These are phyloP conservation scores for Chiua virens DNA, from an alignment of 768 basidiomycete species.

Conservation along the genomic window DNA sequence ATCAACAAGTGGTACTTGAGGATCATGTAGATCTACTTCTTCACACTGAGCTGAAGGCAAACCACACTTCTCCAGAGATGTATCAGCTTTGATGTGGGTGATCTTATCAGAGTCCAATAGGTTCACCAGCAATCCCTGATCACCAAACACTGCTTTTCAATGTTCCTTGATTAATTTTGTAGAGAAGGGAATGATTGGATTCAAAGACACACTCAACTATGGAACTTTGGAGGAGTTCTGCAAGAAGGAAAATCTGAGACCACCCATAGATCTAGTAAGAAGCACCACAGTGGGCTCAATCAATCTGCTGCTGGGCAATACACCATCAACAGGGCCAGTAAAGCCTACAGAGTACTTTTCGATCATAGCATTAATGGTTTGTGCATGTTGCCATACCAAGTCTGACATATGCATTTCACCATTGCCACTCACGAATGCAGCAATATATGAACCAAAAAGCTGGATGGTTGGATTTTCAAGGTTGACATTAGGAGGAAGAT, in stretches of 20 bases:
- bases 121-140: conserved; percentile 33
- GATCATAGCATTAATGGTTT: conserved; percentile 36
- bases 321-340: conserved; percentile 10
- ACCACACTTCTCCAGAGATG: conserved; percentile 31
- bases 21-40: neutral
- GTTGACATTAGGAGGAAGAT: conserved; percentile 32
- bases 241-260: conserved; percentile 39
- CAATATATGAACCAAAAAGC: neutral
- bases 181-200: conserved; percentile 29
- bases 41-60: conserved; percentile 22
- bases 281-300: neutral
- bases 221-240: conserved; percentile 25
- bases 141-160: conserved; percentile 35
- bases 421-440: conserved; percentile 3
- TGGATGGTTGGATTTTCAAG: conserved; percentile 39
- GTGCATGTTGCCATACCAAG: neutral
- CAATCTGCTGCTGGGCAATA: conserved; percentile 9
- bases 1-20: too few relatives aligned
- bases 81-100: conserved; percentile 40
- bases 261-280: conserved; percentile 45
- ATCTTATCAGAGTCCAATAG: conserved; percentile 35
- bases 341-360: conserved; percentile 34
- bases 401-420: neutral
- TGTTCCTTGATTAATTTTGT: conserved; percentile 18
- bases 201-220: conserved; percentile 33